These are phyloP conservation scores for Cladosporium austrohemisphaericum DNA, from an alignment of 2,329 filamentous ascomycete species.

Conservation along the genomic window DNA sequence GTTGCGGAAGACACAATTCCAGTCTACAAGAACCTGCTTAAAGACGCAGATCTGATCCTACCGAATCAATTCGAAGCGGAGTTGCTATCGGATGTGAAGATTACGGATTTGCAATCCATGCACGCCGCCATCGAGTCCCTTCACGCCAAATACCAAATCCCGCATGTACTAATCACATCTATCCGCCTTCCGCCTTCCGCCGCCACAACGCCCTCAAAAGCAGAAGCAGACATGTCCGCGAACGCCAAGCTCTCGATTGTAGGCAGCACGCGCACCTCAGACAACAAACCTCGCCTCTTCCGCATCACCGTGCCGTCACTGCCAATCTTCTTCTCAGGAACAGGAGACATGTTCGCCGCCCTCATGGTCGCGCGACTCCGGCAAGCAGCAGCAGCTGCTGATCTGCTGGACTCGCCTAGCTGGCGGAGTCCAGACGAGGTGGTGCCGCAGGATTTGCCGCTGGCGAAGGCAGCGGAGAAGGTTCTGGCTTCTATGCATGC, in stretches of 20 bases:
- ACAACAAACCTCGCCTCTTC: constrained; percentile 74
- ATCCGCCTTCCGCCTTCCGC: constrained; percentile 61
- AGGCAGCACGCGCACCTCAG: constrained; percentile 67
- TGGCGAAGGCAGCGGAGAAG: constrained; percentile 79
- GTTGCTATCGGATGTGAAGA: constrained; percentile 81
- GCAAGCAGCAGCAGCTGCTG: constrained; percentile 63
- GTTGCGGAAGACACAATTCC: constrained; percentile 89
- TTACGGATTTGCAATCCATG: constrained; percentile 70
- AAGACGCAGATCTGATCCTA: constrained; percentile 82
- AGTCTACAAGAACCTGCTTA: constrained; percentile 76
- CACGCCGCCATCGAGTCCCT: constrained; percentile 70
- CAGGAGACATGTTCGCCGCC: constrained; percentile 97
- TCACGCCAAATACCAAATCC: constrained; percentile 62
- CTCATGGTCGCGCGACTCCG: constrained; percentile 82
- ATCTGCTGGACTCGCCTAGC: constrained; percentile 53
- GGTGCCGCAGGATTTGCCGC: constrained; percentile 65
- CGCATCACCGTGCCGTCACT: constrained; percentile 80
- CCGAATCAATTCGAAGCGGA: constrained; percentile 98
- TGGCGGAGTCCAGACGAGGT: constrained; percentile 80
- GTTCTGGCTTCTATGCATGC: constrained; percentile 91
- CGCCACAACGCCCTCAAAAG: constrained; percentile 43
- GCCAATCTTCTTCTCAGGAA: constrained; percentile 92
- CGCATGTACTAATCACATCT: constrained; percentile 90
- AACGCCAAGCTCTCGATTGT: constrained; percentile 53
- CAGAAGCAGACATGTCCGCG: constrained; percentile 16